Base-by-base conservation (phyloP, 352 stramenopile genomes). In the Phytophthora citricola region DNA sequence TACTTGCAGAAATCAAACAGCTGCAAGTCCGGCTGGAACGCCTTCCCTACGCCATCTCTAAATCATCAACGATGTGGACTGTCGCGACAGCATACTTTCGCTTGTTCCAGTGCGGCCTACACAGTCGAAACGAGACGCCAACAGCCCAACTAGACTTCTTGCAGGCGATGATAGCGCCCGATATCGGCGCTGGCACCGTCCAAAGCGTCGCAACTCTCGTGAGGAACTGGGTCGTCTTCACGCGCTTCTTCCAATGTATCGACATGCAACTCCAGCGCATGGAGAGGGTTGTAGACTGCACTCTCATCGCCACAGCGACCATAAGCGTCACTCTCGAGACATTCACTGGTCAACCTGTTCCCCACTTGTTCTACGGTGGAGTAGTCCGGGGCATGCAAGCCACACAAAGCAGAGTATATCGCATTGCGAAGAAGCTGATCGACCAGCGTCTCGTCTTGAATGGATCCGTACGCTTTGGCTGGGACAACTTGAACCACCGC, bases 151-250 rank as follows among this genome's bases (percentile, higher is more conserved):
- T 54, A 0, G 17, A 54, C 14, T 54, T 54, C 34, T 34, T 63
- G 5, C 26, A 9, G 40, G 44, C 22, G 1, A 34, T 46, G 1
- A 49, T 48, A 46, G 9, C 34, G 3, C 22, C 12, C 4, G 44
- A 56, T 8, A 15, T 63, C 22, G 36, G 31, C 8, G 44, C 55
- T 6, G 55, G 55, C 1, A 60, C 40, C 8, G 52, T 63, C n/a
- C 4, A 22, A 8, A 46, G 34, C 1, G 39, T 56, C 3, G 24
- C 54, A 2, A 26, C 44, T 5, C 10, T 63, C 2, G 32, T 36
- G 20, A 63, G 32, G 27, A 63, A 56, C 17, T 63, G 32, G 55
- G 12, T 8, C 1, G 44, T 26, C 6, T 56, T 63, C 44, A 63
- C 44, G 1, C 8, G 48, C 15, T 39, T 27, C 34, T 63, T 48